Conservation (phyloP, 345 rosid species). For the Syzygium grande region DNA sequence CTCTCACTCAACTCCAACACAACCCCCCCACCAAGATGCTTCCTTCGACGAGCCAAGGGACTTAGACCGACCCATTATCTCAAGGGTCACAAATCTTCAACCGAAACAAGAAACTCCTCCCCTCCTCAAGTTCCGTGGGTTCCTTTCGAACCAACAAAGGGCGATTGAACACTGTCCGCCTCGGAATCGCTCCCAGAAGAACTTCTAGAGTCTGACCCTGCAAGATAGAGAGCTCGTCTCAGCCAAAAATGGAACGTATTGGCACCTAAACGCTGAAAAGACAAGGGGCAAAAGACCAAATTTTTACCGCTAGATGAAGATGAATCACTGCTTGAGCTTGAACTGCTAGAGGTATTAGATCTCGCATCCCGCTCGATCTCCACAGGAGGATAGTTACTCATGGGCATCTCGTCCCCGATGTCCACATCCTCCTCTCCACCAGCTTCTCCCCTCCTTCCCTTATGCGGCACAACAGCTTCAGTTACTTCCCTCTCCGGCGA, state of each 20-base stretch:
- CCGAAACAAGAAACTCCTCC: not conserved
- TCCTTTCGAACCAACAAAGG: slow-evolving; percentile 20
- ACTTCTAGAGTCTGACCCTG: slow-evolving; percentile 35
- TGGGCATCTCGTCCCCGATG: slow-evolving; percentile 37
- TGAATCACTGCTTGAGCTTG: slow-evolving; percentile 20
- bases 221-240: not conserved
- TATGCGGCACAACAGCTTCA: not conserved
- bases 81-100: not conserved
- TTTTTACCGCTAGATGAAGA: slow-evolving; percentile 27
- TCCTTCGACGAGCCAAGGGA: not conserved
- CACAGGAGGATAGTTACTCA: slow-evolving; percentile 26
- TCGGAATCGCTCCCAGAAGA: slow-evolving; percentile 32
- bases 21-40: not conserved
- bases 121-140: slow-evolving; percentile 4
- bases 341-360: slow-evolving; percentile 20
- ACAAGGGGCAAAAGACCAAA: not conserved
- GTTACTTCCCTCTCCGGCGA: slow-evolving; percentile 8
- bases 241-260: not conserved
- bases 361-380: slow-evolving; percentile 35
- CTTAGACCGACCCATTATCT: not conserved
- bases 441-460: slow-evolving; percentile 10
- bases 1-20: not conserved
- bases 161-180: slow-evolving; percentile 24
- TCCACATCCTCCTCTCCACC: slow-evolving; percentile 43
- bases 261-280: not conserved